Conservation (phyloP, 805 yeast genomes). For the Myxozyma neotropica region DNA sequence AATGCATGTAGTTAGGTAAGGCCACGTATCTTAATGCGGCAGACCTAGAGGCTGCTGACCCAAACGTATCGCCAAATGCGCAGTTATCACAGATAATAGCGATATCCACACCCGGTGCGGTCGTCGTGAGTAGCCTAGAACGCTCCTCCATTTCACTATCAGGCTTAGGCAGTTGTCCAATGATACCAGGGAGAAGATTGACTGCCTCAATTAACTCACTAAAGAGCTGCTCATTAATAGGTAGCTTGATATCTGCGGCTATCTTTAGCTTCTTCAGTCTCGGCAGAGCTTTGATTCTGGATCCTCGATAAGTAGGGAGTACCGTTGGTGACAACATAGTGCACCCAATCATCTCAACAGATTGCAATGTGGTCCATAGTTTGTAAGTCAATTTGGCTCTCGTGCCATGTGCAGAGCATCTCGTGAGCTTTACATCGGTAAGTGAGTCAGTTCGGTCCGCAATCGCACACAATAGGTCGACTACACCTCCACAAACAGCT, state of each 20-base stretch:
- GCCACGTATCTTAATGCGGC: constrained; percentile 10
- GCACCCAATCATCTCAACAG: constrained; percentile 19
- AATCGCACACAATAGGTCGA: constrained; percentile 20
- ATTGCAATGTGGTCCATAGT: constrained; percentile 14
- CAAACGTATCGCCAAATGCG: constrained; percentile 13
- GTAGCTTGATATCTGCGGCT: constrained; percentile 20
- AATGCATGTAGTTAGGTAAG: constrained; percentile 14
- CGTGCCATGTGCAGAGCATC: constrained; percentile 5
- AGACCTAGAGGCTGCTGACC: constrained; percentile 1
- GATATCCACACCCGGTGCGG: constrained; percentile 12
- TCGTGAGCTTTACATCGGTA: constrained; percentile 10
- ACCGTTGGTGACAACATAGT: constrained; percentile 17
- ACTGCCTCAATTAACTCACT: constrained; percentile 15
- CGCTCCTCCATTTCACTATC: not conserved
- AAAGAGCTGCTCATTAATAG: not conserved
- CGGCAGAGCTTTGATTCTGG: constrained; percentile 9
- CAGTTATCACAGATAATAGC: constrained; percentile 13
- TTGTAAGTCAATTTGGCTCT: constrained; percentile 2
- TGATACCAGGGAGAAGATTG: constrained; percentile 11
- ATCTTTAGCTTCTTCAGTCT: constrained; percentile 12
- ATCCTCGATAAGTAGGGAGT: constrained; percentile 15
- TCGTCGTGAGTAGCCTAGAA: not conserved
- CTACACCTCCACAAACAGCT: constrained; percentile 17
- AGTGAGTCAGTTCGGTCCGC: constrained; percentile 13
- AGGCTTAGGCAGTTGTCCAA: not conserved